Evolutionary conservation across 495 filamentous ascomycete genomes (phyloP).

Genomic region (Cercophora scortea): DNA sequence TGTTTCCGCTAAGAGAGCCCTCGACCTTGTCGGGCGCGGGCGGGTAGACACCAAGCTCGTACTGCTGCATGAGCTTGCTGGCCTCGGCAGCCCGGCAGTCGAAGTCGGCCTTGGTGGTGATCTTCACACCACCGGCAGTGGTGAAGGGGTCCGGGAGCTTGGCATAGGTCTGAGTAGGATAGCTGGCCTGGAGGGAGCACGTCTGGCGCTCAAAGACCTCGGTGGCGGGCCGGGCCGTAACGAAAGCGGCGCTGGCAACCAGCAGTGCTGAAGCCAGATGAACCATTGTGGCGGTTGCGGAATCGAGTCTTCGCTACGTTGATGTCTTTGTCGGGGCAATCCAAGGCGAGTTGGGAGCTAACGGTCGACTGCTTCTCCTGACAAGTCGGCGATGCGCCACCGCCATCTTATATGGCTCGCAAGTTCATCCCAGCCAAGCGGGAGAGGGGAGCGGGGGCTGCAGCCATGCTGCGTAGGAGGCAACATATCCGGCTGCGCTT

Average conservation of each 20-base stretch:
- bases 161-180: constrained; percentile 22
- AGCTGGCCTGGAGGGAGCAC: constrained; percentile 20
- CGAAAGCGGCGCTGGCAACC: constrained; percentile 30
- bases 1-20: constrained; percentile 31
- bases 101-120: constrained; percentile 41
- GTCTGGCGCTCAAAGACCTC: constrained; percentile 38
- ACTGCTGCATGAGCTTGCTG: constrained; percentile 41
- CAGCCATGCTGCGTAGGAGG: constrained; percentile 5
- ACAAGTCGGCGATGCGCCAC: background rate
- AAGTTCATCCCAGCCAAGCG: constrained; percentile 7
- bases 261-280: constrained; percentile 34
- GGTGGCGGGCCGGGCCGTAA: constrained; percentile 30
- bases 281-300: constrained; percentile 25
- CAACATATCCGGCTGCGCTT: constrained; percentile 17
- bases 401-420: constrained; percentile 10
- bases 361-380: background rate
- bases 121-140: constrained; percentile 31
- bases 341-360: constrained; percentile 1
- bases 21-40: constrained; percentile 35
- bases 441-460: constrained; percentile 1
- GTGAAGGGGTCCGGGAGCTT: constrained; percentile 49
- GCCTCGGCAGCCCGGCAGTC: constrained; percentile 44
- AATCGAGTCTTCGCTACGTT: background rate
- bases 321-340: background rate
- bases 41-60: constrained; percentile 45